phyloP scores from a whole-genome alignment of 2,329 filamentous ascomycete genomes.

The Stemphylium beticola region DNA sequence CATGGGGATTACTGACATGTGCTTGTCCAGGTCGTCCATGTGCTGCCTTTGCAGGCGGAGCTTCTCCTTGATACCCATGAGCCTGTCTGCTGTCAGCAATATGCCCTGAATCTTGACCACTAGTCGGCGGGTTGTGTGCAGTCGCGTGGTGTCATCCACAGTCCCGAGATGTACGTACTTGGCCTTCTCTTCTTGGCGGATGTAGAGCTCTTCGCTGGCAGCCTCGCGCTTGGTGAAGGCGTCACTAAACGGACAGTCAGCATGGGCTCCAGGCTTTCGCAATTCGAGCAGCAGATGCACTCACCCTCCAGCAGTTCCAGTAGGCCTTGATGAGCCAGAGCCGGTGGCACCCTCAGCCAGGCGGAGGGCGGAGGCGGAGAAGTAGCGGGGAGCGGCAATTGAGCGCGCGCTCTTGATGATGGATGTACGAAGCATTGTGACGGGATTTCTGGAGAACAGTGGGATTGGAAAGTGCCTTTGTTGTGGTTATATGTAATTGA shows the following conservation, averaged over 20 bases:
- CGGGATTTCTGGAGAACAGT: conserved; percentile 14
- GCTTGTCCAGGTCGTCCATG: conserved; percentile 81
- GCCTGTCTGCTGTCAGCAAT: conserved; percentile 51
- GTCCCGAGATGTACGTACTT: conserved; percentile 60
- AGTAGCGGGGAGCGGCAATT: conserved; percentile 47
- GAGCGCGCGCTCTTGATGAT: conserved; percentile 50
- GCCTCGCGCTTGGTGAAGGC: conserved; percentile 91
- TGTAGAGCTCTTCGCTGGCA: conserved; percentile 83
- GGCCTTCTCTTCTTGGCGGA: conserved; percentile 85
- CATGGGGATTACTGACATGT: conserved; percentile 69
- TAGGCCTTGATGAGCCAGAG: conserved; percentile 50
- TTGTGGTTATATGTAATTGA: conserved; percentile 24
- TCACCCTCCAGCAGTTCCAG: conserved; percentile 48
- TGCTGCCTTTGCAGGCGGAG: conserved; percentile 80
- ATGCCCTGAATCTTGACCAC: not conserved
- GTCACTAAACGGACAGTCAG: conserved; percentile 64
- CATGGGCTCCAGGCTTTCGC: not conserved
- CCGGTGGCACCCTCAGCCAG: conserved; percentile 57
- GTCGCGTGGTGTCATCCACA: not conserved
- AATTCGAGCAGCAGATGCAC: conserved; percentile 10
- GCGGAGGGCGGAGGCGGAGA: conserved; percentile 51
- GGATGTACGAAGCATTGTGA: conserved; percentile 47
- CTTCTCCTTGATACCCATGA: conserved; percentile 71
- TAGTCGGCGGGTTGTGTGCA: not conserved
- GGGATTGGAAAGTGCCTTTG: conserved; percentile 10